Evolutionary conservation across 192 early-diverging fungal species (phyloP).

Genomic region (Allomyces macrogynus): DNA sequence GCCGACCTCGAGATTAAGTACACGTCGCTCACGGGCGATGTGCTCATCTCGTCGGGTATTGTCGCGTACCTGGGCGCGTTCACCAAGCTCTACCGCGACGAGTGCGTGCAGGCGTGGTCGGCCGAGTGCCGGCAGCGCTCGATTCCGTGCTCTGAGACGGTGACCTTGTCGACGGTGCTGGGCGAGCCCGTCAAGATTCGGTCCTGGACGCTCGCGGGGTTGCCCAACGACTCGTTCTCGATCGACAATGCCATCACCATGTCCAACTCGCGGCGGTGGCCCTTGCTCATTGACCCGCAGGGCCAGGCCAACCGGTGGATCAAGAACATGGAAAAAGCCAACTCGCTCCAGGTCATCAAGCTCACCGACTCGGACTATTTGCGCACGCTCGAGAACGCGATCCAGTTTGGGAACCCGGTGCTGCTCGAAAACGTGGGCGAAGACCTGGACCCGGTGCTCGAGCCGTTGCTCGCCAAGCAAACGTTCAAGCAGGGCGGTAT

Average conservation of each 20-base stretch:
- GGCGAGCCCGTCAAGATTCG: constrained; percentile 77
- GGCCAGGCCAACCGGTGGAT: constrained; percentile 81
- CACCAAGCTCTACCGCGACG: constrained; percentile 82
- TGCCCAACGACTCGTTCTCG: constrained; percentile 80
- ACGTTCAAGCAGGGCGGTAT: constrained; percentile 39
- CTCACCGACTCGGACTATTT: constrained; percentile 75
- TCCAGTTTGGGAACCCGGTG: constrained; percentile 36
- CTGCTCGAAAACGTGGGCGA: constrained; percentile 47
- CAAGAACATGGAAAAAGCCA: constrained; percentile 58
- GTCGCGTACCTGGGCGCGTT: constrained; percentile 92
- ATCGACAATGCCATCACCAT: constrained; percentile 98
- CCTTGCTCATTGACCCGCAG: constrained; percentile 92
- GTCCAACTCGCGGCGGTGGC: constrained; percentile 81
- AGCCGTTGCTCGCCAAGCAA: constrained; percentile 35
- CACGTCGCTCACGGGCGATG: constrained; percentile 94
- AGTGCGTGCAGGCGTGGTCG: constrained; percentile 58
- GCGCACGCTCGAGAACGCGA: constrained; percentile 36
- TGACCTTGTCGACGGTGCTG: constrained; percentile 75
- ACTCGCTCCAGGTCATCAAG: constrained; percentile 78
- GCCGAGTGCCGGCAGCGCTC: constrained; percentile 39
- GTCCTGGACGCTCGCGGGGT: constrained; percentile 60
- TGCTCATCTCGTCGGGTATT: constrained; percentile 75
- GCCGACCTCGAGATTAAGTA: constrained; percentile 88
- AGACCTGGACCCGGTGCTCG: constrained; percentile 41
- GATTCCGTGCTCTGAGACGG: constrained; percentile 53